Percentiles rank a stretch among this genome's conserved stretches.
Conservation (phyloP, 768 basidiomycete genomes). For the Suillus bovinus region DNA sequence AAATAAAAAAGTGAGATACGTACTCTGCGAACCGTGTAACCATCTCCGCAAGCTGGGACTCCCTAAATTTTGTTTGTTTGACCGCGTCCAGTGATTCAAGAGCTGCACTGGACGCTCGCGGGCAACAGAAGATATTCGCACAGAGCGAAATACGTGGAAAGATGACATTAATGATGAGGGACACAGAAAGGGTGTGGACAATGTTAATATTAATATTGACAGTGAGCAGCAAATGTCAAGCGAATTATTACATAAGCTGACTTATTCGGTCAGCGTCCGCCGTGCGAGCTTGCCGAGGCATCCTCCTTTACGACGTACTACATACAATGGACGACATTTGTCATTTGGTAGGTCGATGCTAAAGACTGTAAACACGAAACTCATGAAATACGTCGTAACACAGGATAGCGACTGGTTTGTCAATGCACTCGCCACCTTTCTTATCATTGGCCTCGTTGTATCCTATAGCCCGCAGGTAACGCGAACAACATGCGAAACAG, state of each 20-base stretch:
- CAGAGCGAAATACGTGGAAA: background rate
- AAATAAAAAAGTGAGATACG: background rate
- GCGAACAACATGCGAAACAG: background rate
- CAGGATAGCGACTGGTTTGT: slow-evolving; percentile 77
- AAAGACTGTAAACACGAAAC: background rate
- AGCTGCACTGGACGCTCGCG: background rate
- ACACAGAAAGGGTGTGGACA: background rate
- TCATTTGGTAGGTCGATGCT: background rate
- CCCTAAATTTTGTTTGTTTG: background rate
- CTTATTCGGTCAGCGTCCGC: background rate
- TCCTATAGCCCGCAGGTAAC: slow-evolving; percentile 85
- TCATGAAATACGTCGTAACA: background rate
- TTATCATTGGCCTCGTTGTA: slow-evolving; percentile 74
- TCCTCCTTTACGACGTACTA: background rate
- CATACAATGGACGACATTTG: background rate
- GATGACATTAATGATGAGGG: background rate
- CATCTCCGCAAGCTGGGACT: background rate
- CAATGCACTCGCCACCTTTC: slow-evolving; percentile 54
- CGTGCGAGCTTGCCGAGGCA: background rate
- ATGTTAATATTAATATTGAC: background rate
- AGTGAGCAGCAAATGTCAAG: background rate
- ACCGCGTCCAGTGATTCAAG: background rate
- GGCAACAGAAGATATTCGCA: background rate
- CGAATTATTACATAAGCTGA: background rate
- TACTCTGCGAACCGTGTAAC: slow-evolving; percentile 23